Percentiles rank a stretch among this genome's conserved stretches.
Conservation (phyloP, 176 grass and related monocot genomes). For the Miscanthus lutarioriparius region DNA sequence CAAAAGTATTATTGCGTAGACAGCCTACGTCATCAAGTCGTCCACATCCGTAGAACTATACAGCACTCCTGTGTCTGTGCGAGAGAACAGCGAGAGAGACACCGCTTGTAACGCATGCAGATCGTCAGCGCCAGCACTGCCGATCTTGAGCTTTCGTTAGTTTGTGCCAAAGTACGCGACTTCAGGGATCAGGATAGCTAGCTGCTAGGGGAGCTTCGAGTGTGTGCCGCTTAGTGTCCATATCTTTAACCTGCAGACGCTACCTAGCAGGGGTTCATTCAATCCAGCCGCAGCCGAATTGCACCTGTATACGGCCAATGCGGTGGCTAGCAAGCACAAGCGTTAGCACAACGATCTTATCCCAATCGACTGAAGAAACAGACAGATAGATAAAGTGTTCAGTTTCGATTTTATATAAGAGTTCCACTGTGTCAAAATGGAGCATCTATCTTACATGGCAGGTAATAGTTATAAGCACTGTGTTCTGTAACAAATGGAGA, state of each 20-base stretch:
- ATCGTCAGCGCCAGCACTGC: neutral
- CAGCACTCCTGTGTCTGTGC: neutral
- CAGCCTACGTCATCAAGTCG: conserved; percentile 12
- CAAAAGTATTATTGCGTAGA: neutral
- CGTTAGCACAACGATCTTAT: neutral
- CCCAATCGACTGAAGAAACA: neutral
- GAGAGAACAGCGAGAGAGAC: neutral
- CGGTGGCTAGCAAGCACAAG: neutral
- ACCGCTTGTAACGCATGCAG: conserved; percentile 18
- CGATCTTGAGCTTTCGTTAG: neutral
- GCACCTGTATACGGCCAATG: neutral
- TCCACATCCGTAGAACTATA: neutral
- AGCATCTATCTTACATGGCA: neutral
- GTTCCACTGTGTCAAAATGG: neutral
- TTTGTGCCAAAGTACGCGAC: neutral
- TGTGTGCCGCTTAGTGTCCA: neutral
- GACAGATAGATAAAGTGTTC: neutral
- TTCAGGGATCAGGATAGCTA: neutral
- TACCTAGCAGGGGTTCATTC: neutral
- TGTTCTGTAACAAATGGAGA: neutral
- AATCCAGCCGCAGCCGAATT: neutral
- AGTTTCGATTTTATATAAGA: neutral
- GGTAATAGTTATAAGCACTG: neutral
- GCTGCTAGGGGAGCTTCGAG: neutral
- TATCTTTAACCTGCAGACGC: neutral